Base-by-base conservation (phyloP, 192 early-diverging fungal genomes). In the Phycomyces nitens region DNA sequence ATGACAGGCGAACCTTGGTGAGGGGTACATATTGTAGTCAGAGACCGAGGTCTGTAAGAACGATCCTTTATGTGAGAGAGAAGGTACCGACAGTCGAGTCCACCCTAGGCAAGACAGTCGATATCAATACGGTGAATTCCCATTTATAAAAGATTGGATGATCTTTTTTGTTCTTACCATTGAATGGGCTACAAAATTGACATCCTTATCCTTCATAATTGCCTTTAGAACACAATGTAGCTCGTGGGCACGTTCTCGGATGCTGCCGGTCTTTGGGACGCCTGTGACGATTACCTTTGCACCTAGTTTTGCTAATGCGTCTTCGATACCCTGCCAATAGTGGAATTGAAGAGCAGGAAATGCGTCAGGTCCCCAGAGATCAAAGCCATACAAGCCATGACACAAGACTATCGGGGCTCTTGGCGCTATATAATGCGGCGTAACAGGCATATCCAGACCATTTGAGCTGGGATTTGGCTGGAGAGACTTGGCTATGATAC, bases 361-460 rank as follows among this genome's bases (percentile, higher is more conserved):
- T 22, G 79, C 73, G 7, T 84, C 82, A 0, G 91, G 91, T 0
- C 94, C 93, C 73, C 82, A 79, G 39, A 85, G 84, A 76, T 98
- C 94, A 66, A 93, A 98, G 1, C 95, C 95, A 76, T 92, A 98
- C 27, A 98, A 80, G 8, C 89, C 94, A 68, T 97, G 94, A 66
- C 93, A 95, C 6, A 97, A 81, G 1, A 97, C 91, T 39, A 97
- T 82, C 6, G 92, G 89, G 47, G 89, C 76, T 9, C 86, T 72
- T 1, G 92, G 91, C 8, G 92, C 87, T 56, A 77, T 70, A 70
- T 93, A 93, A 11, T 72, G 71, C 6, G 89, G 76, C 41, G 69
- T 77, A 1, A 92, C 65, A 9, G 84, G 87, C 5, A 47, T 14
- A 47, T 47, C 44, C 3, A 47, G 44, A 11, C 44, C 44, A 34